phyloP scores from a whole-genome alignment of 2,329 filamentous ascomycete species.

The Phialocephala sp. region DNA sequence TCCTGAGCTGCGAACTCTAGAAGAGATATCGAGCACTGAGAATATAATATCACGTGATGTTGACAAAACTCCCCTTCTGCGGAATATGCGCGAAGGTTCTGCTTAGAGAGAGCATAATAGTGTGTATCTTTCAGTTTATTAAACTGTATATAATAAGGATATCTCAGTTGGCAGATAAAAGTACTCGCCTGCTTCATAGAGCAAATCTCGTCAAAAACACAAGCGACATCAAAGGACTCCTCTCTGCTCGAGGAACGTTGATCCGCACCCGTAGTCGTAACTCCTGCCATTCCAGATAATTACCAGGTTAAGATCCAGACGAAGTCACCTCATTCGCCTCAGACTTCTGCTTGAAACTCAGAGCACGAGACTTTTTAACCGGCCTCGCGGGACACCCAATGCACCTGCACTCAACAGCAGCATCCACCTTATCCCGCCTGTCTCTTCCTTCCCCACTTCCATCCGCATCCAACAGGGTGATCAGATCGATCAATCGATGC shows the following conservation, averaged over 20 bases:
- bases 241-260: too few species aligned
- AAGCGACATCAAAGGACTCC: background rate
- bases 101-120: background rate
- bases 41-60: background rate
- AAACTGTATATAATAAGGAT: background rate
- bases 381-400: background rate
- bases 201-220: background rate
- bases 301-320: background rate
- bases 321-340: background rate
- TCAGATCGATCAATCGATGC: conserved; percentile 18
- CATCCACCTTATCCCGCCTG: conserved; percentile 16
- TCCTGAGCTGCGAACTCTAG: too few species aligned
- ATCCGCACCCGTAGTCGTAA: background rate
- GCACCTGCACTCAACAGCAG: conserved; percentile 11
- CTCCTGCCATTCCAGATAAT: background rate
- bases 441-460: conserved; percentile 4
- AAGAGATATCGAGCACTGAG: background rate
- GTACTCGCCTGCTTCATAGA: background rate
- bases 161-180: background rate
- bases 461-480: conserved; percentile 9
- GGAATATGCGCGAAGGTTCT: too few species aligned
- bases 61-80: too few species aligned
- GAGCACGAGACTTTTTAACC: background rate
- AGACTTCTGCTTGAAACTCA: conserved; percentile 5
- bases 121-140: background rate